These are phyloP conservation scores for Arbutus unedo DNA, from an alignment of 148 eudicot genomes.

Conservation along the genomic window DNA sequence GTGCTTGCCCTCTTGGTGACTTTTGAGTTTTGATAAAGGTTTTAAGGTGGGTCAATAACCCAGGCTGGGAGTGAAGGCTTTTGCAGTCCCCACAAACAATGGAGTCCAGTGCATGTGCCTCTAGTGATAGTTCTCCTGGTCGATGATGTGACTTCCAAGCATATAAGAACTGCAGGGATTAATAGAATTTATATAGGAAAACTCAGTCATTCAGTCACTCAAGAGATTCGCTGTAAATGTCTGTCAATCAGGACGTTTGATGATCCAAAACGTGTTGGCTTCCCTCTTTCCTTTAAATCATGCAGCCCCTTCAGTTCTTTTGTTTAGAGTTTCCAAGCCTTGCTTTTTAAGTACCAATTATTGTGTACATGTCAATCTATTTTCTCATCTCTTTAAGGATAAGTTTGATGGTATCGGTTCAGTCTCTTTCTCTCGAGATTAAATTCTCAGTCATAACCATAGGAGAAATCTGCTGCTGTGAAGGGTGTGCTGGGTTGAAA, in stretches of 20 bases:
- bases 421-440: background rate
- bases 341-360: background rate
- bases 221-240: slow-evolving; percentile 2
- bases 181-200: background rate
- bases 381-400: background rate
- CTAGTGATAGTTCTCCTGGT: background rate
- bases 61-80: background rate
- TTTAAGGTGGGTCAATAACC: background rate
- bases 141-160: background rate
- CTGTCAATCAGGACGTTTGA: background rate
- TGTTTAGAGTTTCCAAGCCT: background rate
- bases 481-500: background rate
- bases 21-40: background rate
- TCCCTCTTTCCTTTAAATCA: slow-evolving; percentile 1
- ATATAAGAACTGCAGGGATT: slow-evolving; percentile 2
- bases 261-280: slow-evolving; percentile 2
- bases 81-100: background rate
- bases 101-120: background rate
- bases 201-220: background rate
- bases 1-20: background rate
- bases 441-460: background rate
- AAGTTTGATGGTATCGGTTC: background rate
- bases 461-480: background rate
- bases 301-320: background rate
- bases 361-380: background rate